These are phyloP conservation scores for sorghum (Sorghum bicolor) DNA, from an alignment of 176 grass and related monocot species.

Conservation along the genomic window Sorghum_bicolor_NCBIv3 NC_012870.2:78780501-78781000, in stretches of 20 bases:
- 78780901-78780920: not conserved
- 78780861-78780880: not conserved
- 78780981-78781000: not conserved
- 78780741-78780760: not conserved
- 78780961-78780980: not conserved
- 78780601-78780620: constrained; percentile 34
- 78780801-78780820: not conserved
- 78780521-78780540: constrained; percentile 44
- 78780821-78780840: not conserved
- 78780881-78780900: not conserved
- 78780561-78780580: constrained; percentile 30
- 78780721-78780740: not conserved
- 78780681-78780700: not conserved
- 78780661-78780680: not conserved
- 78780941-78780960: not conserved
- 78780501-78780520: constrained; percentile 3
- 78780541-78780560: constrained; percentile 39
- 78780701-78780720: not conserved
- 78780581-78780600: constrained; percentile 33
- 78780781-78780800: not conserved
- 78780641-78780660: constrained; percentile 26
- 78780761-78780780: not conserved
- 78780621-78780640: constrained; percentile 3
- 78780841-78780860: not conserved
- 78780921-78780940: not conserved